A percentile compares a stretch with the other conserved stretches of the same genome.
These are phyloP conservation scores for Globisporangium acanthophoron DNA, from an alignment of 352 stramenopile genomes.

Conservation along the genomic window DNA sequence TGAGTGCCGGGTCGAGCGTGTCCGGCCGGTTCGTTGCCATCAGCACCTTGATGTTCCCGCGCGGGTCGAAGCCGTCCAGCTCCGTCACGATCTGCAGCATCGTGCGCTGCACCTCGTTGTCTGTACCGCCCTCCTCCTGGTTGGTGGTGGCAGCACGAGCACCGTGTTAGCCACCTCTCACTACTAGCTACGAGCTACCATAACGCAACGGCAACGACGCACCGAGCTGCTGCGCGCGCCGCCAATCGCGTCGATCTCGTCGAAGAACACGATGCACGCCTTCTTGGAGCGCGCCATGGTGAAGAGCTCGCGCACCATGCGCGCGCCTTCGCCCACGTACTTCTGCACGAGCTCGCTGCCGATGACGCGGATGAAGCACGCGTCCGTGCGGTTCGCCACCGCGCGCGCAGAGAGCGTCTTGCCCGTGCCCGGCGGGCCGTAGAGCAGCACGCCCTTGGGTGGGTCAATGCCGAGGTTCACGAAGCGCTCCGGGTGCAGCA, in stretches of 20 bases:
- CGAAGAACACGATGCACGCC: conserved; percentile 98
- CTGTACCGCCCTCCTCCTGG: conserved; percentile 91
- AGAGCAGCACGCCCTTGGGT: conserved; percentile 98
- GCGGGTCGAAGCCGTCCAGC: conserved; percentile 98
- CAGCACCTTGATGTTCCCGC: conserved; percentile 99
- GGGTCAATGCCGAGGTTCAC: conserved; percentile 99
- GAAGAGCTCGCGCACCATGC: conserved; percentile 99
- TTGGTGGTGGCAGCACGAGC: not conserved
- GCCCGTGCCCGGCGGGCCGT: conserved; percentile 95
- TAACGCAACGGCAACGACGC: conserved; percentile 6
- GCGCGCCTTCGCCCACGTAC: conserved; percentile 98
- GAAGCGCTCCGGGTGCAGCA: conserved; percentile 98
- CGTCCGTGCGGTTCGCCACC: conserved; percentile 98
- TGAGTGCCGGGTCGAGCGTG: conserved; percentile 94
- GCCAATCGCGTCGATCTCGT: conserved; percentile 99
- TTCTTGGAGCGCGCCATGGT: conserved; percentile 99
- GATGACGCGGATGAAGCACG: conserved; percentile 99
- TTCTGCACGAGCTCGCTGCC: conserved; percentile 99
- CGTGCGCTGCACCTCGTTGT: conserved; percentile 99
- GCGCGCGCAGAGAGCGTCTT: conserved; percentile 97
- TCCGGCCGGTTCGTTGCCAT: conserved; percentile 98
- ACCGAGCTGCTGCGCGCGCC: conserved; percentile 78
- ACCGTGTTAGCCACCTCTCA: not conserved
- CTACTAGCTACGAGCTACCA: not conserved
- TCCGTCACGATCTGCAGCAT: conserved; percentile 99